Conservation (phyloP, 2,329 filamentous ascomycete species). For the Cordyceps farinosa region DNA sequence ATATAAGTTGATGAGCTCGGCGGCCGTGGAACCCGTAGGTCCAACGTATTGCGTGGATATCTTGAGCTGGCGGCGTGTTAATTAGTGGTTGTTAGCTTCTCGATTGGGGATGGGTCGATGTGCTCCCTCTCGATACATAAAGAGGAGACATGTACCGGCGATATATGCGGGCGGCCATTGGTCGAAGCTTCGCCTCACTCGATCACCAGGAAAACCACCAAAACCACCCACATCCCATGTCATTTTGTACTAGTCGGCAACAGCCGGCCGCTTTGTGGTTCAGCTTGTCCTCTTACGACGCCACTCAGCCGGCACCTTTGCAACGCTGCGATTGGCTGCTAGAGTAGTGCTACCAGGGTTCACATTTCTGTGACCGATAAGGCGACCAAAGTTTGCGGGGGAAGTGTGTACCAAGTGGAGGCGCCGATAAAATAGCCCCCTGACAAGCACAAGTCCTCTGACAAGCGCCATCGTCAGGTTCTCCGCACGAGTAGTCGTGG, state of each 20-base stretch:
- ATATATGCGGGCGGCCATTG: background rate
- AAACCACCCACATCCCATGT: background rate
- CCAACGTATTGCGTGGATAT: background rate
- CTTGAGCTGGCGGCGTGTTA: background rate
- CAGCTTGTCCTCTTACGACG: background rate
- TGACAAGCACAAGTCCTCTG: background rate
- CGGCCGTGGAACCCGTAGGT: background rate
- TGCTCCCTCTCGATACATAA: background rate
- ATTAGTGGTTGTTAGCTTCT: background rate
- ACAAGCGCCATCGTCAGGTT: background rate
- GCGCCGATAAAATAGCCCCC: background rate
- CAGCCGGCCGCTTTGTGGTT: background rate
- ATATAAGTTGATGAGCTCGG: background rate
- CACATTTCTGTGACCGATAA: background rate
- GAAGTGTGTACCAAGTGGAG: conserved; percentile 2
- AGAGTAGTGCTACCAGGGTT: background rate
- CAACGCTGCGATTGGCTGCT: conserved; percentile 4
- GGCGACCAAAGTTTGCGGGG: conserved; percentile 3
- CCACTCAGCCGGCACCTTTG: background rate
- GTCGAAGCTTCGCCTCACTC: background rate
- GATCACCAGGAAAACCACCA: background rate
- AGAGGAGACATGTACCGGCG: background rate
- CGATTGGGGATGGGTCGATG: background rate
- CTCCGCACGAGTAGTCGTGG: background rate
- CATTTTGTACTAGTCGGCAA: background rate